Evolutionary conservation across 306 rosid species (phyloP), one percentile per base, ranked within the genome.

Genomic region (Bauhinia variegata): DNA sequence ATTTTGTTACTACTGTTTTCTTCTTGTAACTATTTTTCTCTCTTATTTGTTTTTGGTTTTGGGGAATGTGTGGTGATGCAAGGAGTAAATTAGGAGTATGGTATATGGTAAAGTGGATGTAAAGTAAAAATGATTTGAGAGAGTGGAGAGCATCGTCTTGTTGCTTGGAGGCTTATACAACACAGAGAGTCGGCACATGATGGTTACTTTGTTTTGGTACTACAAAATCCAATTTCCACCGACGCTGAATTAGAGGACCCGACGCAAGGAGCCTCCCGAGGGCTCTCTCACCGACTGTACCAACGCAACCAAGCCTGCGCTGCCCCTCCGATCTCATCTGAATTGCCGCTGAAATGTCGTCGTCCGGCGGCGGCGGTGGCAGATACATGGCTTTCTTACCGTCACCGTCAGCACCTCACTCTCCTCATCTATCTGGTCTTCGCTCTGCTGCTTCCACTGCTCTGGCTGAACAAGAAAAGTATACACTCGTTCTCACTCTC

Each of bases 321-420:
- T 36, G 41, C 8, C 41, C 9, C 41, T 36, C 8, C 7, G 52
- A 3, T 13, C 2, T 39, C 51, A 51, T 55, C 51, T 19, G 48
- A 13, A 46, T 4, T 10, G 60, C 36, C 33, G 18, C 54, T 57
- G 76, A 32, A 52, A 80, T 83, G 89, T 63, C 87, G 14, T 82
- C 96, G 31, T 78, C 91, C 56, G 82, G 88, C 41, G 77, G 61
- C 28, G 84, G 77, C 32, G 86, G 39, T 3, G 60, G 88, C 42
- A 86, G 96, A 78, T 90, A 81, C 84, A 86, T 93, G 97, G 78
- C 90, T 0, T 93, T 84, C 83, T 92, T 96, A 23, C 99, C 96
- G 9, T 93, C 96, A 4, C 99, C 83, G 0, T 88, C 95, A 7
- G 93, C 95, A 0, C 87, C 96, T 68, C 83, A 60, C 68, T 77